Base-by-base conservation (phyloP, 1,139 yeast species). In the Saccharomyces uvarum region DNA sequence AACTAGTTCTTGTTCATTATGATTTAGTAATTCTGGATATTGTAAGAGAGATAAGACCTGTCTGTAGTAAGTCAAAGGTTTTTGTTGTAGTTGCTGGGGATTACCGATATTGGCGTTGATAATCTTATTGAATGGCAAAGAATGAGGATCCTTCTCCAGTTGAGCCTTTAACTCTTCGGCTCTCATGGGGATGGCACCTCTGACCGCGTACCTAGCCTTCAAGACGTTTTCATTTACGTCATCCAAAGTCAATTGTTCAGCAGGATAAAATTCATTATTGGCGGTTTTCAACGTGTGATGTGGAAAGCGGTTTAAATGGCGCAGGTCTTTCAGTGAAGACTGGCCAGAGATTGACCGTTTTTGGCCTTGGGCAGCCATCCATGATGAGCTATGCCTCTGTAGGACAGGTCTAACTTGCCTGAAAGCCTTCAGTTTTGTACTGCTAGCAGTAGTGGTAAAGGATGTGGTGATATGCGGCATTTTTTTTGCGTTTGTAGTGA, bases 31-130 rank as follows among this genome's bases (percentile, higher is more conserved):
- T 38, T 78, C 80, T 0, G 99, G 98, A 68, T 88, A 86, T 73
- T 93, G 97, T 64, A 91, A 75, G 50, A 91, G 73, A 0, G 97
- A 81, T 59, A 91, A 75, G 3, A 91, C 96, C 70, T 91, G 96
- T 66, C 99, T 80, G 73, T 89, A 90, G 77, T 95, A 95, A n/a
- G 96, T 88, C 65, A 93, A 76, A 1, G 99, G 99, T 65, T 84
- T 80, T 72, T 93, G 99, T 64, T 88, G 93, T 65, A 93, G 78
- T 69, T 91, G 98, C 71, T 93, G 99, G 1, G 99, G 99, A 69
- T 95, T 95, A 38, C 99, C 99, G 59, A 93, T 93, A 70, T 95
- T 93, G 59, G 97, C 95, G 64, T 82, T 83, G 67, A 93, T 84
- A 62, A 93, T 88, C 59, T 80, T 74, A 50, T 79, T 75, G 67